Evolutionary conservation across 148 eudicot genomes (phyloP).

Genomic region (Cornus controversa): DNA sequence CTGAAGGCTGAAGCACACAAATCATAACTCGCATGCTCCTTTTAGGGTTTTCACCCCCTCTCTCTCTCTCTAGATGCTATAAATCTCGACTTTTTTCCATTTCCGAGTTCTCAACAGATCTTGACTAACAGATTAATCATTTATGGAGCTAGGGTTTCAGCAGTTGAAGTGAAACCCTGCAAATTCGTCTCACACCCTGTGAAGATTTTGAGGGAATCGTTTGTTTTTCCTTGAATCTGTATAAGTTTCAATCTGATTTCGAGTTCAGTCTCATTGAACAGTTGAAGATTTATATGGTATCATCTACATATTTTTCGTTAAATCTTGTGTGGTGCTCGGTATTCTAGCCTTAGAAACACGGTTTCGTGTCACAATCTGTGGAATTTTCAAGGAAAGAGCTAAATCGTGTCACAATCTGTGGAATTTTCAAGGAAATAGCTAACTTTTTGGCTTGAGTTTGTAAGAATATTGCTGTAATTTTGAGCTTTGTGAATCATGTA

Average conservation of each 20-base stretch:
- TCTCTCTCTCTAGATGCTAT: not conserved
- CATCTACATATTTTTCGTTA: no score
- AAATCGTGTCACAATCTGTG: no score
- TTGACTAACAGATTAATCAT: not conserved
- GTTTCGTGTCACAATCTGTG: no score
- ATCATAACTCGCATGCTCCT: not conserved
- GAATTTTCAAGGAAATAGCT: no score
- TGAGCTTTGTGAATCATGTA: not conserved
- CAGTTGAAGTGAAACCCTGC: no score
- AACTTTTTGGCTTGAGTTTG: not conserved
- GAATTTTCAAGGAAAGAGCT: no score
- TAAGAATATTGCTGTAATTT: not conserved
- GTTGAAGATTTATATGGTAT: no score
- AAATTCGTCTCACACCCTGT: no score
- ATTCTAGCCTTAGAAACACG: not conserved
- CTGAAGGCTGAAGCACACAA: not conserved
- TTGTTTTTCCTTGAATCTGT: not conserved
- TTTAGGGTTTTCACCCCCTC: not conserved
- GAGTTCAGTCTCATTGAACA: no score
- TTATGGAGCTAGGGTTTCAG: not conserved
- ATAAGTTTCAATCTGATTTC: not conserved
- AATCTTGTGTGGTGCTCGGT: not conserved
- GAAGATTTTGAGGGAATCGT: no score
- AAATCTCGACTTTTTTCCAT: not conserved
- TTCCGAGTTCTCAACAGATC: not conserved